A percentile compares a stretch with the other conserved stretches of the same genome.
phyloP scores from a whole-genome alignment of 2,329 filamentous ascomycete species.

The Trichoderma guizhouense region DNA sequence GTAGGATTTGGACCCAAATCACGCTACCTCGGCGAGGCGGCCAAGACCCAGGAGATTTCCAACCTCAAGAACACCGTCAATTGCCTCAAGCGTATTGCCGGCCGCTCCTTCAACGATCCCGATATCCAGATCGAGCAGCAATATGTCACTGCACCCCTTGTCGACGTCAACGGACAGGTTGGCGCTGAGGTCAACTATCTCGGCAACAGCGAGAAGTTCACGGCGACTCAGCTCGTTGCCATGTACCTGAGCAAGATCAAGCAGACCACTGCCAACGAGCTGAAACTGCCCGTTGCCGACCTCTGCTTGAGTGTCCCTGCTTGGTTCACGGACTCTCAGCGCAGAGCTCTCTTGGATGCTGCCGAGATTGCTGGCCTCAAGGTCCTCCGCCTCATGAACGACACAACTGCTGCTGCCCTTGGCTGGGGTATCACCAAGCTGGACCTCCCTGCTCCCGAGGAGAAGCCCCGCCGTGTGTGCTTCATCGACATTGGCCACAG shows the following conservation, averaged over 20 bases:
- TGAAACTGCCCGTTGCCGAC: conserved; percentile 88
- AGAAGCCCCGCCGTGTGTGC: conserved; percentile 85
- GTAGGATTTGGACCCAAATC: conserved; percentile 93
- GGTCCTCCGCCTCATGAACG: conserved; percentile 91
- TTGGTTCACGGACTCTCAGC: conserved; percentile 96
- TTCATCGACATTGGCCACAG: conserved; percentile 96
- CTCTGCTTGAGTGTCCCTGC: conserved; percentile 91
- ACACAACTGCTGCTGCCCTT: conserved; percentile 92
- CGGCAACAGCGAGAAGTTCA: conserved; percentile 93
- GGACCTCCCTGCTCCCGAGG: conserved; percentile 81
- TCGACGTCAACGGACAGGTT: conserved; percentile 90
- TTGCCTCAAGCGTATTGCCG: conserved; percentile 87
- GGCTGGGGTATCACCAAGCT: conserved; percentile 98
- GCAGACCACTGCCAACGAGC: conserved; percentile 78
- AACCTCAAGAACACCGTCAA: conserved; percentile 99
- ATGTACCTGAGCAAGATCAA: conserved; percentile 97
- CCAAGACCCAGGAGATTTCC: conserved; percentile 98
- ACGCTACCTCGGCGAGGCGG: conserved; percentile 89
- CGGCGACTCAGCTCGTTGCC: conserved; percentile 86
- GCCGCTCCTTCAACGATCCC: conserved; percentile 81
- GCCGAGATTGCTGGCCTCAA: conserved; percentile 92
- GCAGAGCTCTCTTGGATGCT: conserved; percentile 83
- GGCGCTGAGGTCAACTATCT: conserved; percentile 91
- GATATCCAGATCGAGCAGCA: conserved; percentile 92
- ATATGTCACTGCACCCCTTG: conserved; percentile 78